Evolutionary conservation across 345 rosid species (phyloP), one percentile per base, ranked within the genome.

Genomic region (Kandelia obovata): DNA sequence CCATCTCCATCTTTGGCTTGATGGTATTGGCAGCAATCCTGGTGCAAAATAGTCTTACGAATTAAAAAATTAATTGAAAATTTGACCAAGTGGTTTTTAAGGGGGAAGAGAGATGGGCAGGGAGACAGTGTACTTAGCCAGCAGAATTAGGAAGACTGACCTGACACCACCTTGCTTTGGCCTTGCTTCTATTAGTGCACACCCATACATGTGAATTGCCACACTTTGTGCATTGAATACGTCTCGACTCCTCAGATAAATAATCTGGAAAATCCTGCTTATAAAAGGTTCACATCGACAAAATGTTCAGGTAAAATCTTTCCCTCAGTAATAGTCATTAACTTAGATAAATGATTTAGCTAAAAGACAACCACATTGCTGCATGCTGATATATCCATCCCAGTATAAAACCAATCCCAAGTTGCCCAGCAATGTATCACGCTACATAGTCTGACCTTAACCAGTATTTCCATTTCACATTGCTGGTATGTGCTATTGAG

Each of bases 1-100:
- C 99, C 99, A 85, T 96, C 99, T 67, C 99, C 99, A 80, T 96
- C 99, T 77, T 96, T 96, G 7, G 99, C 98, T 81, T 89, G 92
- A 85, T 96, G 99, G 78, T 92, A 85, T 73, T 89, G 96, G 70
- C 97, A 80, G 77, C 99, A 96, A 81, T 96, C 98, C 99, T 96
- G 78, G 62, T 71, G 27, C 52, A 66, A 71, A 79, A 5, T 26
- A 62, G 28, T 51, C 15, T 66, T n/a, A 62, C 58, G 52, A 35
- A 34, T 59, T 64, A 20, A 73, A 53, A 61, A 68, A 69, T 31
- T 21, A 58, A 62, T 5, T 46, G 62, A 43, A 43, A 61, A 71
- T 32, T 8, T 56, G 57, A 52, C 5, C 5, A 43, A 13, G 49
- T 43, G 17, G 49, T 5, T 43, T 43, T 43, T 15, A 16, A 2